Evolutionary conservation across 1,284 basidiomycete genomes (phyloP), one percentile per base, ranked within the genome.

Genomic region (Fomitopsis schrenkii): DNA sequence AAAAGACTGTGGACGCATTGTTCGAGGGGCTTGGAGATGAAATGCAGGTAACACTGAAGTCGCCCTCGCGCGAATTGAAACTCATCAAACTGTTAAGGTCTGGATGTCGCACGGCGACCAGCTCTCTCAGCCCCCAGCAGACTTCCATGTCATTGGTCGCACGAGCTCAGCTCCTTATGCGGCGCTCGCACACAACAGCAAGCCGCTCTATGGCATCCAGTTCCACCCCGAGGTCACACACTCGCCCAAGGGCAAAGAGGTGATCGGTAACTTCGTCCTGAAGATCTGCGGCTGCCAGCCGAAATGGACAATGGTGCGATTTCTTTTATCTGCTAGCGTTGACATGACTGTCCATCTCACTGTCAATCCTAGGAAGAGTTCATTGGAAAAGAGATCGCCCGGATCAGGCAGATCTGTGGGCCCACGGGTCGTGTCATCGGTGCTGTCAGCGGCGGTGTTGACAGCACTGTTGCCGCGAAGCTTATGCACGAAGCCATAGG

Each of bases 51-150:
- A 63, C 80, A 74, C 66, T 17, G 22, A 53, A 57, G 59, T 58
- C 36, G 19, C 15, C n/a, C 14, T 6, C 30, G 35, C 52, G 46
- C 15, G 17, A 9, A 19, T 45, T 35, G 15, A 59, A 14, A 36
- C 17, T 54, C 33, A 54, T 54, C 28, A 10, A 36, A 5, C 6
- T 15, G 9, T 35, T 2, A 46, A 97, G 91, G 97, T 98, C 42
- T 99, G 97, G 97, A 99, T 99, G 97, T 98, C 95, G 40, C 97
- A 99, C 74, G 97, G 97, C 22, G 97, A 99, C 76, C 95, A 98
- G 70, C 84, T 99, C 55, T 90, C 88, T 40, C 84, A 83, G 60
- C 82, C 91, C 8, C 97, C 97, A 22, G 79, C 88, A 0, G 79
- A 90, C 69, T 99, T 98, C 77, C 87, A 93, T 71, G 85, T 93